phyloP scores from a whole-genome alignment of 768 basidiomycete species.

The Kwoniella heveanensis region DNA sequence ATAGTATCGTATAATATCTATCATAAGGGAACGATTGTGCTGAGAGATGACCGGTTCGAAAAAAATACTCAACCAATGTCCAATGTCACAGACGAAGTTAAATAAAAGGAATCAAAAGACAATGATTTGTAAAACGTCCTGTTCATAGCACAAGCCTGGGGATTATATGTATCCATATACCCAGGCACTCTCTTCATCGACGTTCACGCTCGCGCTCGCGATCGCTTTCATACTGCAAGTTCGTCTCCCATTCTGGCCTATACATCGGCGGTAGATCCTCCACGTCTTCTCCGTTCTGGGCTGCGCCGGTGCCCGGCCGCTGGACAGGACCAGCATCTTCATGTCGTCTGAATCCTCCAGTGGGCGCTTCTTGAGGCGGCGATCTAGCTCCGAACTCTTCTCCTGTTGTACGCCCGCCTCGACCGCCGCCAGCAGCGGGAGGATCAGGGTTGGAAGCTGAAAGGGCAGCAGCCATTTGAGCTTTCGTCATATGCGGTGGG shows the following conservation, averaged over 20 bases:
- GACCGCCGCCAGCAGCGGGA: neutral
- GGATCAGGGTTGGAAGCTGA: constrained; percentile 34
- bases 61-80: neutral
- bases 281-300: constrained; percentile 26
- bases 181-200: neutral
- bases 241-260: constrained; percentile 37
- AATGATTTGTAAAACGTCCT: too few relatives aligned
- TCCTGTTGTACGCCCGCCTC: neutral
- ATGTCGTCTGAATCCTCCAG: constrained; percentile 41
- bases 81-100: neutral
- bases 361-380: constrained; percentile 34
- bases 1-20: too few relatives aligned
- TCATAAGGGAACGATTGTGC: neutral
- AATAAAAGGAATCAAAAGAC: too few relatives aligned
- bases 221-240: constrained; percentile 8
- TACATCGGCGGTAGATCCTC: constrained; percentile 50
- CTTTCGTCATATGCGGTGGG: constrained; percentile 27
- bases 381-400: constrained; percentile 12
- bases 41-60: neutral
- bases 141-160: too few relatives aligned
- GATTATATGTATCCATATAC: too few relatives aligned
- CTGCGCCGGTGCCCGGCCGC: neutral
- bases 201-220: neutral
- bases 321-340: constrained; percentile 41
- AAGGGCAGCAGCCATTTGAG: constrained; percentile 37